These are phyloP conservation scores for Mycena citricolor DNA, from an alignment of 1,284 basidiomycete genomes.

Conservation along the genomic window DNA sequence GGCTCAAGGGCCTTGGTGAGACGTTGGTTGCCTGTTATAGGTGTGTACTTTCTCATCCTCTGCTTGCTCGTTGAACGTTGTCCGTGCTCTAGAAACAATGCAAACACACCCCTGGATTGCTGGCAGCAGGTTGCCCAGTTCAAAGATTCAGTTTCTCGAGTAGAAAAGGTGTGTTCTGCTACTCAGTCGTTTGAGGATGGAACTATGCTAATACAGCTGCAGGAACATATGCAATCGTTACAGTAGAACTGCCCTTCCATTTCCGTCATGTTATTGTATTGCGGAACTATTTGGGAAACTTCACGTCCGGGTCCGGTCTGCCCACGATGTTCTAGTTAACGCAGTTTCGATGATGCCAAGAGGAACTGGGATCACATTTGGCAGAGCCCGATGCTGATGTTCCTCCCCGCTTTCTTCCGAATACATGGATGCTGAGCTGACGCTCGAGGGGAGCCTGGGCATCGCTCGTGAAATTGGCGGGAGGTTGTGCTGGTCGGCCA, in stretches of 20 bases:
- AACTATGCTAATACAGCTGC: slow-evolving; percentile 8
- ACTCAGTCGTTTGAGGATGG: slow-evolving; percentile 7
- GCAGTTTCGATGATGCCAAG: slow-evolving; percentile 28
- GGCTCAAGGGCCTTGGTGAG: slow-evolving; percentile 56
- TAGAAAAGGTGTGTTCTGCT: slow-evolving; percentile 52
- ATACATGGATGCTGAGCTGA: slow-evolving; percentile 36
- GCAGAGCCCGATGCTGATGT: slow-evolving; percentile 29
- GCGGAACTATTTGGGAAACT: too few species aligned
- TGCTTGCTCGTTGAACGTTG: slow-evolving; percentile 14
- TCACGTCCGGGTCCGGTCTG: slow-evolving; percentile 15
- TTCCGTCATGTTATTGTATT: too few species aligned
- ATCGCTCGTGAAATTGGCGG: too few species aligned
- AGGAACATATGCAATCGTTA: slow-evolving; percentile 59
- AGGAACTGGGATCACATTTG: slow-evolving; percentile 35
- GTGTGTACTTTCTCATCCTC: slow-evolving; percentile 41
- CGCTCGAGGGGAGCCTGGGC: slow-evolving; percentile 29
- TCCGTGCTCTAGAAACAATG: slow-evolving; percentile 56
- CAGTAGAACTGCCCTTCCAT: too few species aligned
- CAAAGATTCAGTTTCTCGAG: slow-evolving; percentile 63
- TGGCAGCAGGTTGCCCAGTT: slow-evolving; percentile 76
- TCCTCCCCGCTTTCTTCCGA: slow-evolving; percentile 39
- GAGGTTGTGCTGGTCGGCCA: too few species aligned
- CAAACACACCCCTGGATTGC: slow-evolving; percentile 67
- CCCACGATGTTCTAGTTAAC: slow-evolving; percentile 21
- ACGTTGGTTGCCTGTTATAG: slow-evolving; percentile 72